These are phyloP conservation scores for Candida neerlandica DNA, from an alignment of 1,139 yeast species.

Conservation along the genomic window DNA sequence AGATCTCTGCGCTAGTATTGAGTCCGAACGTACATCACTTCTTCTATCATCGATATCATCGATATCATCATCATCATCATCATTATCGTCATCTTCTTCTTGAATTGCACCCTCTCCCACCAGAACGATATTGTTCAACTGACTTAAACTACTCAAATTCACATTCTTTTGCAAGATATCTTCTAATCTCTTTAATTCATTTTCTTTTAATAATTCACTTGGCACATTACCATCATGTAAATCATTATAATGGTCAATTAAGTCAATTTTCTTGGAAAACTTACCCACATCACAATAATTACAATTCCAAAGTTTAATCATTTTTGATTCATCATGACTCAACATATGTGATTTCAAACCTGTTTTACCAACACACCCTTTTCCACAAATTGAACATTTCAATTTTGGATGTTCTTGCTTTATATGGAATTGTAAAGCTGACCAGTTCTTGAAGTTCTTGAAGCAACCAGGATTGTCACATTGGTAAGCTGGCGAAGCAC, in stretches of 20 bases:
- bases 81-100: constrained; percentile 11
- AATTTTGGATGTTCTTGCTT: constrained; percentile 74
- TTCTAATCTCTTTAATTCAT: constrained; percentile 27
- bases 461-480: constrained; percentile 67
- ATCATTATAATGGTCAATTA: constrained; percentile 45
- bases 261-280: constrained; percentile 38
- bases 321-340: constrained; percentile 52
- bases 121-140: constrained; percentile 3
- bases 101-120: not conserved
- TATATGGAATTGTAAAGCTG: constrained; percentile 71
- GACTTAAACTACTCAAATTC: constrained; percentile 6
- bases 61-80: constrained; percentile 21
- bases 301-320: constrained; percentile 66
- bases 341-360: constrained; percentile 76
- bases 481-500: constrained; percentile 55
- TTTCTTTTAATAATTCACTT: constrained; percentile 30
- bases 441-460: constrained; percentile 70
- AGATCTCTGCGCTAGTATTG: constrained; percentile 27
- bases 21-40: constrained; percentile 17
- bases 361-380: constrained; percentile 70
- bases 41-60: constrained; percentile 13
- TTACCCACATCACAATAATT: constrained; percentile 43
- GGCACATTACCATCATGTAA: constrained; percentile 47
- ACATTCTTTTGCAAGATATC: constrained; percentile 20
- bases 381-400: constrained; percentile 67